phyloP scores from a whole-genome alignment of 768 basidiomycete species.

The Kondoa malvinella region DNA sequence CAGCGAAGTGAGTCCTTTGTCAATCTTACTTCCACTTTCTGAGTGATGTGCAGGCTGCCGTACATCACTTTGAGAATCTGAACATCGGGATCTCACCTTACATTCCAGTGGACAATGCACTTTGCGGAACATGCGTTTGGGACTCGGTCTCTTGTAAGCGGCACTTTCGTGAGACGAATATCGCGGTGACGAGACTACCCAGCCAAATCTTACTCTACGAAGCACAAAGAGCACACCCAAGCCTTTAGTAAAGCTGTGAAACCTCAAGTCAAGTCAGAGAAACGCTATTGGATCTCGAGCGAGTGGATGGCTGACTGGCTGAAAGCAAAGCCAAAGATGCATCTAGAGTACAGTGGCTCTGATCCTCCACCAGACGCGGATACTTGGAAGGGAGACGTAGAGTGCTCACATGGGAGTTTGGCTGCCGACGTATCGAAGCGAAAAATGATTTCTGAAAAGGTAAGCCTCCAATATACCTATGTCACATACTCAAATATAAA shows the following conservation, averaged over 20 bases:
- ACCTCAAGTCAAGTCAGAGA: slow-evolving; percentile 45
- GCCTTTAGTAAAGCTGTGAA: slow-evolving; percentile 65
- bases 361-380: slow-evolving; percentile 54
- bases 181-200: background rate
- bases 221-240: slow-evolving; percentile 35
- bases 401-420: slow-evolving; percentile 54
- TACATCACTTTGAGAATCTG: slow-evolving; percentile 34
- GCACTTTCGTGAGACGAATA: background rate
- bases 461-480: slow-evolving; percentile 26
- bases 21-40: background rate
- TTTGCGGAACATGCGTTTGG: slow-evolving; percentile 49
- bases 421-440: slow-evolving; percentile 44
- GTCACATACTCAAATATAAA: background rate
- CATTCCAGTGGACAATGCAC: slow-evolving; percentile 37
- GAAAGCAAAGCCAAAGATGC: slow-evolving; percentile 58
- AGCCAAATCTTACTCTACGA: background rate
- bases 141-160: slow-evolving; percentile 9
- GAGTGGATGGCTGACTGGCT: slow-evolving; percentile 47
- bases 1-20: slow-evolving; percentile 35
- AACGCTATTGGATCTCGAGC: background rate
- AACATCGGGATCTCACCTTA: slow-evolving; percentile 39
- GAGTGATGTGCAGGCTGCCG: background rate
- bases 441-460: slow-evolving; percentile 47
- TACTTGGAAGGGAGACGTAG: slow-evolving; percentile 45
- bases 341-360: slow-evolving; percentile 33